Evolutionary conservation across 192 early-diverging fungal genomes (phyloP).

Genomic region (Rhizophagus prolifer): DNA sequence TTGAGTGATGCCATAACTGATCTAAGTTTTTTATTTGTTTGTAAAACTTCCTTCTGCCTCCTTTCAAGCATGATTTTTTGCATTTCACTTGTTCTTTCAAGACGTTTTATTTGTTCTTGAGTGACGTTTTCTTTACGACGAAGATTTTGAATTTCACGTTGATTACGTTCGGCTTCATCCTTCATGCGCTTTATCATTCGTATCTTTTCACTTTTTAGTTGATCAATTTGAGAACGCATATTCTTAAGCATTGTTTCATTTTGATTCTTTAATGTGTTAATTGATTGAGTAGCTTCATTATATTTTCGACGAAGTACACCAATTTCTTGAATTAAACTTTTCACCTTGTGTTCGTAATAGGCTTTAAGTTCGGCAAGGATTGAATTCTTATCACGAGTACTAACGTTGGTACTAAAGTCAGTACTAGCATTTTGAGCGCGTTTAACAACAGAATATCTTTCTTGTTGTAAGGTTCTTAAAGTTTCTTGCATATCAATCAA

Average conservation of each 20-base stretch:
- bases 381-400: constrained; percentile 44
- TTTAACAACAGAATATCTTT: constrained; percentile 57
- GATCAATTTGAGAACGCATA: constrained; percentile 65
- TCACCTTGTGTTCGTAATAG: constrained; percentile 60
- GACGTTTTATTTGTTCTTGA: constrained; percentile 46
- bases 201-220: constrained; percentile 73
- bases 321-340: constrained; percentile 53
- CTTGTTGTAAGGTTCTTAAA: constrained; percentile 50
- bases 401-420: too few relatives aligned
- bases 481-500: constrained; percentile 59
- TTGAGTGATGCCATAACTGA: constrained; percentile 51
- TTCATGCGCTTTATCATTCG: constrained; percentile 74
- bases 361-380: constrained; percentile 38
- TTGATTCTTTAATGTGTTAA: constrained; percentile 47
- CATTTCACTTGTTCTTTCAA: constrained; percentile 54
- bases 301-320: constrained; percentile 56
- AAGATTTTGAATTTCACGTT: constrained; percentile 59
- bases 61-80: constrained; percentile 60
- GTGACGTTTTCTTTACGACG: constrained; percentile 58
- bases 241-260: constrained; percentile 61
- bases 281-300: constrained; percentile 49
- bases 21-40: constrained; percentile 56
- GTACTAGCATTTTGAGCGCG: constrained; percentile 39
- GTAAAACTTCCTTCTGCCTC: too few relatives aligned
- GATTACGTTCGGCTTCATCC: constrained; percentile 55